Percentiles rank a stretch among this genome's conserved stretches.
These are phyloP conservation scores for Pichia sp. DNA, from an alignment of 1,139 yeast genomes.

Conservation along the genomic window DNA sequence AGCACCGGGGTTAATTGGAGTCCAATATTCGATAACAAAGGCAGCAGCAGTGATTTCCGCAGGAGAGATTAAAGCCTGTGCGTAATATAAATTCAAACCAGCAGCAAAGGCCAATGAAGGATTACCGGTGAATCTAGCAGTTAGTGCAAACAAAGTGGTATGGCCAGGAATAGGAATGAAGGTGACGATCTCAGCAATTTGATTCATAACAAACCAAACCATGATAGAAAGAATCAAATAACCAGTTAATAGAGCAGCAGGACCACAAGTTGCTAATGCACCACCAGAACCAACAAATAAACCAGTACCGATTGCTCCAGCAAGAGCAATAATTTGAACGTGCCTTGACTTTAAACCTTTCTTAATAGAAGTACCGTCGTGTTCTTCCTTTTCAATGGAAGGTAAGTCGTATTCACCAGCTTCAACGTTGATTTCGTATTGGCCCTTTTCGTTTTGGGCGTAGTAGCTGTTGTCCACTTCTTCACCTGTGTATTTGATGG, in stretches of 20 bases:
- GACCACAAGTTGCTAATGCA: conserved; percentile 42
- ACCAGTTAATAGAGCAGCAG: conserved; percentile 43
- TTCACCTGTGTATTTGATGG: background rate
- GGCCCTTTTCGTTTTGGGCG: background rate
- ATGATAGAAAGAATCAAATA: conserved; percentile 45
- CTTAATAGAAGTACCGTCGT: conserved; percentile 10
- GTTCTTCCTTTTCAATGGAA: background rate
- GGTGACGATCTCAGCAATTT: conserved; percentile 58
- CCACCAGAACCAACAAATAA: conserved; percentile 50
- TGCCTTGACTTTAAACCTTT: conserved; percentile 36
- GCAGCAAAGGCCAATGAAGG: conserved; percentile 33
- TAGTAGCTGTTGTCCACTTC: background rate
- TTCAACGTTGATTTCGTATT: background rate
- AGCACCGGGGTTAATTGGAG: conserved; percentile 35
- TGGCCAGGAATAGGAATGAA: conserved; percentile 47
- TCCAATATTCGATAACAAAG: conserved; percentile 45
- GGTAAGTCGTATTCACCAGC: background rate
- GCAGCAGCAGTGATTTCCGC: conserved; percentile 51
- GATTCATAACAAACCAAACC: conserved; percentile 51
- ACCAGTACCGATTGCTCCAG: conserved; percentile 77
- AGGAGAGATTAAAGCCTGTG: conserved; percentile 42
- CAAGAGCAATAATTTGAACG: conserved; percentile 64
- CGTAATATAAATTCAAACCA: conserved; percentile 44
- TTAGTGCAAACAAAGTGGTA: conserved; percentile 22
- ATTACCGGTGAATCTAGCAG: conserved; percentile 21